phyloP scores from a whole-genome alignment of 108 stramenopile genomes.

The Nitzschia putrida region DNA sequence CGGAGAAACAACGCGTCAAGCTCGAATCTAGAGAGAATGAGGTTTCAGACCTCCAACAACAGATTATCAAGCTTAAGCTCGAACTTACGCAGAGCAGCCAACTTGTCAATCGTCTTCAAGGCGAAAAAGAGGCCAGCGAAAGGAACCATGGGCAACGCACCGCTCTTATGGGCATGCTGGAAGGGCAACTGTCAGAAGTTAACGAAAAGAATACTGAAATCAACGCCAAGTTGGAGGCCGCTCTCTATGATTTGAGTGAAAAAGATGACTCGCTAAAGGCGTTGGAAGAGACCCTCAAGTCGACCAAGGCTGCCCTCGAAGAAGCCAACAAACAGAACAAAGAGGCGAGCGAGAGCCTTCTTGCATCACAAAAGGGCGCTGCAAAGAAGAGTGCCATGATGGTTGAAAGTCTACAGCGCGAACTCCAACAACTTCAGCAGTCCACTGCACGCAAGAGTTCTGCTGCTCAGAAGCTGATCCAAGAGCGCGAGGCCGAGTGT shows the following conservation, averaged over 20 bases:
- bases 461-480: conserved; percentile 82
- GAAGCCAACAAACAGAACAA: conserved; percentile 50
- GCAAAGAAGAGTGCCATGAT: conserved; percentile 57
- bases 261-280: conserved; percentile 64
- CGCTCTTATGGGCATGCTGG: conserved; percentile 87
- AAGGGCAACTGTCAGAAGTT: conserved; percentile 77
- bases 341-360: conserved; percentile 53
- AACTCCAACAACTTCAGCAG: conserved; percentile 72
- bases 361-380: conserved; percentile 52
- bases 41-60: conserved; percentile 60
- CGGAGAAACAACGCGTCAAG: conserved; percentile 60
- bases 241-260: conserved; percentile 71
- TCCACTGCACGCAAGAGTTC: conserved; percentile 83
- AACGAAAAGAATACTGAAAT: conserved; percentile 77
- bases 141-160: conserved; percentile 85
- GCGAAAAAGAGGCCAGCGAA: conserved; percentile 79
- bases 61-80: conserved; percentile 75
- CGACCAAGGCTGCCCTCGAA: conserved; percentile 40
- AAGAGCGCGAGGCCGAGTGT: conserved; percentile 79
- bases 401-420: conserved; percentile 69
- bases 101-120: conserved; percentile 69
- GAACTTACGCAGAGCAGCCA: conserved; percentile 73
- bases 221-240: conserved; percentile 78
- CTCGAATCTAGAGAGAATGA: conserved; percentile 65
- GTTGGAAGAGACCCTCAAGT: conserved; percentile 50